Evolutionary conservation across 495 filamentous ascomycete genomes (phyloP), one percentile per base, ranked within the genome.

Genomic region (Tuber indicum): DNA sequence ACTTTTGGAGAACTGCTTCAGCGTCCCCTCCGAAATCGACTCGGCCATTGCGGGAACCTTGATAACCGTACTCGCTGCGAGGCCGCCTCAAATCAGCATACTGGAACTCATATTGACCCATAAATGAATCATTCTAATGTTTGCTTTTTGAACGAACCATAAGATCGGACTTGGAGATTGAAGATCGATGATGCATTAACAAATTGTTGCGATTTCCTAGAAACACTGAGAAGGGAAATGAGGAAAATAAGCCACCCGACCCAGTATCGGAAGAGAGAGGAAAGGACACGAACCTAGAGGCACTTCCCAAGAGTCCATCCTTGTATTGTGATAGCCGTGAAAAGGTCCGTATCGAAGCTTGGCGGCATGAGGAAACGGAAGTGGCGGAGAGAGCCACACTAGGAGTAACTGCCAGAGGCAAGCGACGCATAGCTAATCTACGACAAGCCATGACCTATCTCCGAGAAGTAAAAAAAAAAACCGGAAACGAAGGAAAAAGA

Each of bases 41-140:
- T 99, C 96, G 74, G 96, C 96, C 96, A 99, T 99, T 82, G 94
- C 88, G 26, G 96, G 96, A 81, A 98, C 96, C 86, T 98, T 96
- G 84, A 99, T 90, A 72, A 94, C 86, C 75, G 87, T 91, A 77
- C 96, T 93, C 84, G 81, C 81, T 82, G 47, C 21, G 41, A 8
- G 43, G 3, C 74, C 47, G 10, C 58, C 49, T n/a, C 58, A 66
- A 66, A 17, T 66, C 26, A 66, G 58, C 14, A 32, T 32, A 66
- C 26, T 6, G n/a, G 32, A 66, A n/a, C 26, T 32, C 32, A 66
- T 32, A 32, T 66, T 66, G 58, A 32, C n/a, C 32, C 58, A 66
- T 66, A 32, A 66, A 32, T 66, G 58, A 66, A 26, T 23, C 9
- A 3, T 23, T 58, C n/a, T 75, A 44, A 26, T 52, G 44, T 58